phyloP scores from a whole-genome alignment of 2,329 filamentous ascomycete species.

The Byssoonygena ceratinophila region DNA sequence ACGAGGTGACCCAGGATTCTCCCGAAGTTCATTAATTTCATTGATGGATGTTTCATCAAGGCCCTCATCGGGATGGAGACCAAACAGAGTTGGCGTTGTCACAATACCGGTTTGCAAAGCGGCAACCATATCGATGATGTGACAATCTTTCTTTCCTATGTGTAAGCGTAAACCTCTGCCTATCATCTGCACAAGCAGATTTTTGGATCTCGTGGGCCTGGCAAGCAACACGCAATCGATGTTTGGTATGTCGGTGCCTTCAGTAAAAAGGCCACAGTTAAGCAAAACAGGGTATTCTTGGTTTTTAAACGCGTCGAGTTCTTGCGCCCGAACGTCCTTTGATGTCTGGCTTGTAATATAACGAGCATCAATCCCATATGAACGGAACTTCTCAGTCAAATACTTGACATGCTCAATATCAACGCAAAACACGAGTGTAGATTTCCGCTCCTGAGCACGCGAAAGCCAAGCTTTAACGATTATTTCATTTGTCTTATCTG shows the following conservation, averaged over 20 bases:
- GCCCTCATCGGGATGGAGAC: slow-evolving; percentile 72
- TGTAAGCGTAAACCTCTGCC: slow-evolving; percentile 81
- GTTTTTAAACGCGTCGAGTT: slow-evolving; percentile 63
- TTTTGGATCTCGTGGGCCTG: slow-evolving; percentile 81
- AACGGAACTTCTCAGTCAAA: slow-evolving; percentile 65
- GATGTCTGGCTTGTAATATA: slow-evolving; percentile 78
- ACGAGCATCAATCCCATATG: slow-evolving; percentile 67
- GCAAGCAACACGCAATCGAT: slow-evolving; percentile 87
- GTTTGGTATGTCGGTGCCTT: slow-evolving; percentile 95
- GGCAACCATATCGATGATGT: slow-evolving; percentile 92
- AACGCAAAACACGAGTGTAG: slow-evolving; percentile 89
- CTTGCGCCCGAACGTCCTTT: slow-evolving; percentile 55
- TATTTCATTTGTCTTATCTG: slow-evolving; percentile 65
- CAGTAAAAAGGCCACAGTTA: slow-evolving; percentile 93
- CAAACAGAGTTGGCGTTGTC: slow-evolving; percentile 84
- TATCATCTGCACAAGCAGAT: slow-evolving; percentile 94
- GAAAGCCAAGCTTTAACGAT: slow-evolving; percentile 78
- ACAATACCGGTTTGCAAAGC: slow-evolving; percentile 74
- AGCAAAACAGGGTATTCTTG: slow-evolving; percentile 75
- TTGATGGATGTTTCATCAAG: slow-evolving; percentile 55
- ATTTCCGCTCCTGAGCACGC: slow-evolving; percentile 61
- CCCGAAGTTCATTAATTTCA: slow-evolving; percentile 47
- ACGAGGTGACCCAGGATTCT: slow-evolving; percentile 21
- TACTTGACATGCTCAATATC: slow-evolving; percentile 71
- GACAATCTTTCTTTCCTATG: slow-evolving; percentile 73